phyloP scores from a whole-genome alignment of 1,284 basidiomycete species.

The Leccinum subrobustum region DNA sequence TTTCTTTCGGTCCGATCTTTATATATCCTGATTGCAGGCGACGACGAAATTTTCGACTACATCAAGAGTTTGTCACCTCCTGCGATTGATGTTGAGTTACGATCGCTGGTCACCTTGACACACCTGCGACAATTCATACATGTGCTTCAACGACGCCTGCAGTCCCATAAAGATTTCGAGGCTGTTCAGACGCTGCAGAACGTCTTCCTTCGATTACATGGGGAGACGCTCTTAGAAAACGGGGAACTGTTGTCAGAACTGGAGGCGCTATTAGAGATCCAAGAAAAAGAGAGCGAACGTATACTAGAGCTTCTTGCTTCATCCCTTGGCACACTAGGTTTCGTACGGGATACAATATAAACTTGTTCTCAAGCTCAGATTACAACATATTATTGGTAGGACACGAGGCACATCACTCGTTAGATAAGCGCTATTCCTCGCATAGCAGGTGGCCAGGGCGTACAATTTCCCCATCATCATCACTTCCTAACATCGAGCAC shows the following conservation, averaged over 20 bases:
- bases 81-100: constrained; percentile 88
- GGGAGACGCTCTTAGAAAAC: constrained; percentile 76
- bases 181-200: constrained; percentile 89
- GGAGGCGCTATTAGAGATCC: constrained; percentile 57
- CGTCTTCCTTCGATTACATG: constrained; percentile 84
- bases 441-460: too few species aligned
- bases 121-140: constrained; percentile 70
- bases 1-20: not conserved
- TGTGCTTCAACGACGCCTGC: constrained; percentile 73
- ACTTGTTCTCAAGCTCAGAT: not conserved
- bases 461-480: not conserved
- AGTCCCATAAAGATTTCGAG: constrained; percentile 89
- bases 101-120: constrained; percentile 69
- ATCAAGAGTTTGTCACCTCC: constrained; percentile 89
- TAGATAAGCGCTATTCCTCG: constrained; percentile 25
- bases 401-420: constrained; percentile 3
- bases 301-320: constrained; percentile 70
- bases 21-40: constrained; percentile 32
- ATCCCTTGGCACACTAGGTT: constrained; percentile 70
- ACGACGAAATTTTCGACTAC: constrained; percentile 83
- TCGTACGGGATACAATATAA: constrained; percentile 54
- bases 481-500: not conserved
- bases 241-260: constrained; percentile 59
- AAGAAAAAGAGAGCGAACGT: constrained; percentile 70
- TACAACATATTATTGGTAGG: not conserved